Evolutionary conservation across 2,329 filamentous ascomycete species (phyloP), one percentile per base, ranked within the genome.

Genomic region (Epichloe aotearoae): DNA sequence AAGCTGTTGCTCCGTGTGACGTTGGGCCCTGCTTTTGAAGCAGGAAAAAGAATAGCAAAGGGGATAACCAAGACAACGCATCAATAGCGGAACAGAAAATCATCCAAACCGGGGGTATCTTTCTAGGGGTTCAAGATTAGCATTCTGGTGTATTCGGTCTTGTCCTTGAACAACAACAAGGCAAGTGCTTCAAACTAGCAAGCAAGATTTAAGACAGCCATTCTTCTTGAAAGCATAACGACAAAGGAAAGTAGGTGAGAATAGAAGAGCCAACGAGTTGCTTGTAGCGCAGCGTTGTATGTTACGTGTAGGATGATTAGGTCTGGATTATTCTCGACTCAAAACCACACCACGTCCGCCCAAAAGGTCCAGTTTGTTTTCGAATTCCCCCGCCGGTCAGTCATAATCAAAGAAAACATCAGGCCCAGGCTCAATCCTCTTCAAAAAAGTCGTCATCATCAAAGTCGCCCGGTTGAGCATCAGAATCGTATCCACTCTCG

Each of bases 361-460:
- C 26, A 30, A 11, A 30, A 30, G 26, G 26, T 26, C 40, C 41
- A 30, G 15, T 14, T 26, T 3, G 6, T 43, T 2, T 23, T 43
- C 12, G n/a, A n/a, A n/a, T 7, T 43, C 23, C 1, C 19, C 40
- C 45, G 36, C 26, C 34, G n/a, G 33, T 23, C 37, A 36, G n/a
- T 41, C 39, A 26, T 41, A 11, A 42, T 33, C n/a, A 12, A 41
- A n/a, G 11, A n/a, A 12, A 26, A 15, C 26, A 19, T 14, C n/a
- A 26, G n/a, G 20, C 37, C 15, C 15, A 37, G 17, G 41, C 52
- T 61, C 54, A 68, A 53, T 71, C 69, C 58, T 77, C 73, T 55
- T 76, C 74, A 57, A 78, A 79, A 65, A 80, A 80, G 50, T 74
- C 76, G 36, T 76, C 73, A 61, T 80, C 76, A 58, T 80, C 76